Conservation (phyloP, 2,329 filamentous ascomycete genomes). For the Stemphylium vesicarium region DNA sequence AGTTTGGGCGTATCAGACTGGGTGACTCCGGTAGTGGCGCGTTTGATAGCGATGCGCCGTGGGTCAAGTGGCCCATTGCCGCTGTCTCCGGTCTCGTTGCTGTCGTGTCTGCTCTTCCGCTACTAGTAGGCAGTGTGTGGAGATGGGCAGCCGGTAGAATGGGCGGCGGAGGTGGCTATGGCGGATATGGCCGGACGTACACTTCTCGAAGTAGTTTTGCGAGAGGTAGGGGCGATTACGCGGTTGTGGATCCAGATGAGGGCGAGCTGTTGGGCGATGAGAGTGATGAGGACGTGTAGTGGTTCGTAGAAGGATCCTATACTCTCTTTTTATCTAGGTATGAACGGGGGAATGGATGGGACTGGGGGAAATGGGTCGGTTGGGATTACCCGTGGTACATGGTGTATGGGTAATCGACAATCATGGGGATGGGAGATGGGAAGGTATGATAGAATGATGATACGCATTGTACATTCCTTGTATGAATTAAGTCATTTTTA, state of each 20-base stretch:
- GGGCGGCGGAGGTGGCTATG: slow-evolving; percentile 53
- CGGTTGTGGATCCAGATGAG: slow-evolving; percentile 88
- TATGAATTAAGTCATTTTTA: too few relatives aligned
- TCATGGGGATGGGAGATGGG: too few relatives aligned
- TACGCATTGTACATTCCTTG: too few relatives aligned
- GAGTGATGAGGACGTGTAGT: slow-evolving; percentile 82
- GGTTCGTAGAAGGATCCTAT: neutral
- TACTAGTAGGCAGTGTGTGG: slow-evolving; percentile 76
- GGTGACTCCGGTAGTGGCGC: slow-evolving; percentile 64
- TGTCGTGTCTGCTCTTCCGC: slow-evolving; percentile 62
- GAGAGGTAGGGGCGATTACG: slow-evolving; percentile 84
- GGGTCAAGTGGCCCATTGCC: slow-evolving; percentile 76
- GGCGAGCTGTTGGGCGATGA: slow-evolving; percentile 93
- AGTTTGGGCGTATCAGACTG: slow-evolving; percentile 87
- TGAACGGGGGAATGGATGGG: neutral
- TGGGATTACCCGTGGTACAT: too few relatives aligned
- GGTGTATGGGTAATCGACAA: too few relatives aligned
- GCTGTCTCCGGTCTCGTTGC: slow-evolving; percentile 62
- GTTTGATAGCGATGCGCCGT: slow-evolving; percentile 71
- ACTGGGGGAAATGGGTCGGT: too few relatives aligned
- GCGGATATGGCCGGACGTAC: slow-evolving; percentile 63
- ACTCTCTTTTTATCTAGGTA: neutral
- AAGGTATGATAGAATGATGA: too few relatives aligned
- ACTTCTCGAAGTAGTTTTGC: slow-evolving; percentile 90
- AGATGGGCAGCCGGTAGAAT: slow-evolving; percentile 62